phyloP scores from a whole-genome alignment of 2,329 filamentous ascomycete species.

The Tolypocladium tundrense region DNA sequence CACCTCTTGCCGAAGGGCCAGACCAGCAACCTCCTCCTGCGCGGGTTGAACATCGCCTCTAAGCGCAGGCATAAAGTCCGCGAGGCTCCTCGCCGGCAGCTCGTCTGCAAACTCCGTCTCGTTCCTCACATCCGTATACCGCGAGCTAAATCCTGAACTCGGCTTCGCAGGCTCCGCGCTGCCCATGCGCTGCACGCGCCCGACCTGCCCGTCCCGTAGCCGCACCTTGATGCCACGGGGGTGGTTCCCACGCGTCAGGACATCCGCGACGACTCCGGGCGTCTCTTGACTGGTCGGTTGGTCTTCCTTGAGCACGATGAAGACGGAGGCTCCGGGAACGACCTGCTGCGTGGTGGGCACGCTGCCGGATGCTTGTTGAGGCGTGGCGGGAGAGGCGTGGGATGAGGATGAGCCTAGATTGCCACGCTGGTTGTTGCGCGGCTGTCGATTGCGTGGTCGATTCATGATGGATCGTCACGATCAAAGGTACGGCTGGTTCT shows the following conservation, averaged over 20 bases:
- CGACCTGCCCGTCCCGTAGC: constrained; percentile 59
- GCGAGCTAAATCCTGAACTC: constrained; percentile 13
- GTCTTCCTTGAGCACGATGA: constrained; percentile 66
- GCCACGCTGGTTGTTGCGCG: constrained; percentile 9
- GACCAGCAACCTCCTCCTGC: neutral
- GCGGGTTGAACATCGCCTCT: constrained; percentile 13
- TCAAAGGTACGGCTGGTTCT: too few relatives aligned
- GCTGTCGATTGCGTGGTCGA: constrained; percentile 21
- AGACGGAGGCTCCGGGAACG: constrained; percentile 51
- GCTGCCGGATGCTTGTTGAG: constrained; percentile 22
- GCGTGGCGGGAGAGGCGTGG: constrained; percentile 14
- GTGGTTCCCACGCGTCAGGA: constrained; percentile 65
- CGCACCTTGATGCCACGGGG: constrained; percentile 72
- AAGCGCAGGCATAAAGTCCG: constrained; percentile 36
- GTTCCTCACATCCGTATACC: constrained; percentile 23
- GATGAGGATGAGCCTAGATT: neutral
- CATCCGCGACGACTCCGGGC: constrained; percentile 51
- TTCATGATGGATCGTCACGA: constrained; percentile 13
- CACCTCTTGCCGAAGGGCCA: neutral
- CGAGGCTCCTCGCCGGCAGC: constrained; percentile 30
- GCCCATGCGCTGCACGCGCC: constrained; percentile 58
- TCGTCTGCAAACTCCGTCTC: constrained; percentile 23
- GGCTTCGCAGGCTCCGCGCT: constrained; percentile 5
- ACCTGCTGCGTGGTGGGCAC: constrained; percentile 44
- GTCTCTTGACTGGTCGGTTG: constrained; percentile 66